phyloP scores from a whole-genome alignment of 2,329 filamentous ascomycete species.

The Penicillium sp. region DNA sequence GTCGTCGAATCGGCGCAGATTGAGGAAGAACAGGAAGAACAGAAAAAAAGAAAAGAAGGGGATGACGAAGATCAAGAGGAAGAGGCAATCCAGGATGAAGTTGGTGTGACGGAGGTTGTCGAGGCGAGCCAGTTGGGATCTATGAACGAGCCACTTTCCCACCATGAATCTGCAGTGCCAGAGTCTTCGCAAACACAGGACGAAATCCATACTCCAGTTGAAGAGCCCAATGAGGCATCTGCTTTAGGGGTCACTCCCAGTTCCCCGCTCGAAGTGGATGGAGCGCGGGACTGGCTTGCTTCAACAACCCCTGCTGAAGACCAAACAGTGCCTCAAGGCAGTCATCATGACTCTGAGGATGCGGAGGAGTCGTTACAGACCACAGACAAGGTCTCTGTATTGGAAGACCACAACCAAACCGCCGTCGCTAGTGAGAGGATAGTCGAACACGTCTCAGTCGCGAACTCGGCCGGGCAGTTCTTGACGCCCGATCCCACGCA shows the following conservation, averaged over 20 bases:
- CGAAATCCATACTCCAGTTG: not conserved
- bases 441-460: not conserved
- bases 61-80: not conserved
- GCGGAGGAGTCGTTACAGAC: not conserved
- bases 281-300: not conserved
- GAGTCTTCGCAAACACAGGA: no score
- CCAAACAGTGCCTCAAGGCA: not conserved
- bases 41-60: not conserved
- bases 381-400: not conserved
- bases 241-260: not conserved
- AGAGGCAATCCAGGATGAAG: not conserved
- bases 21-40: not conserved
- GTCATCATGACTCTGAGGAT: not conserved
- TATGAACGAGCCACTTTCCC: no score
- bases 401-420: not conserved
- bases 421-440: not conserved
- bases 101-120: not conserved
- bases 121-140: not conserved
- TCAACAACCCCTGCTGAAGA: not conserved
- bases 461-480: constrained; percentile 4
- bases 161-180: no score
- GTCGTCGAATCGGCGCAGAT: not conserved
- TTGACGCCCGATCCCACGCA: constrained; percentile 23
- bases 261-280: not conserved
- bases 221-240: not conserved